Evolutionary conservation across 352 stramenopile genomes (phyloP).

Genomic region (Peronospora farinosa): DNA sequence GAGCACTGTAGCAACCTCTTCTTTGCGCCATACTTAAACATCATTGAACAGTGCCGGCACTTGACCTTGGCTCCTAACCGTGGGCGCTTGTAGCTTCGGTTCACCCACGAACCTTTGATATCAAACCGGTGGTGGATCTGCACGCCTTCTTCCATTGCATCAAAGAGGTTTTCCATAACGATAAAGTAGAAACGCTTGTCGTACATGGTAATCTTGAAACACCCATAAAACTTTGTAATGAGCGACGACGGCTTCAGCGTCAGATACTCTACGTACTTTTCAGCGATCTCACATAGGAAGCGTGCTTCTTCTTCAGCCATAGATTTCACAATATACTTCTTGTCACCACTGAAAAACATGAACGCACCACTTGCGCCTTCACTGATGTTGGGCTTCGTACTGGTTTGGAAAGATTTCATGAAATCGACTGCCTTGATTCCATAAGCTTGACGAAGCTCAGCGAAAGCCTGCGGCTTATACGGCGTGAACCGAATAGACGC

Average conservation of each 20-base stretch:
- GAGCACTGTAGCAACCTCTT: conserved; percentile 64
- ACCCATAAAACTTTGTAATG: conserved; percentile 87
- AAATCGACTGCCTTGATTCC: conserved; percentile 66
- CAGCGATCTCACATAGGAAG: conserved; percentile 79
- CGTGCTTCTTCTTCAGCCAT: conserved; percentile 76
- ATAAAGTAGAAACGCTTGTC: conserved; percentile 89
- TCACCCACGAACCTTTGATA: conserved; percentile 90
- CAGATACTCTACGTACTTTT: conserved; percentile 84
- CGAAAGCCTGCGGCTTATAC: conserved; percentile 68
- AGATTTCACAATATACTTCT: conserved; percentile 88
- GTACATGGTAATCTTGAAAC: conserved; percentile 87
- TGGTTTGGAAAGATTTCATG: conserved; percentile 66
- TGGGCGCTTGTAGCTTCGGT: conserved; percentile 76
- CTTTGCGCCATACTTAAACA: conserved; percentile 73
- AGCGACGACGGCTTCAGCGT: conserved; percentile 62
- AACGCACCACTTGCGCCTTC: conserved; percentile 89
- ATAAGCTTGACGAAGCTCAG: conserved; percentile 61
- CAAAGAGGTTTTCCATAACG: conserved; percentile 91
- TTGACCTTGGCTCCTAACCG: conserved; percentile 71
- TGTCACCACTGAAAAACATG: conserved; percentile 88
- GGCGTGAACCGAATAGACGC: conserved; percentile 65
- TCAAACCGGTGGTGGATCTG: conserved; percentile 86
- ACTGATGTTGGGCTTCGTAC: conserved; percentile 84
- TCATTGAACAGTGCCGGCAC: conserved; percentile 81
- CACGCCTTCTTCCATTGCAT: conserved; percentile 50